Evolutionary conservation across 495 filamentous ascomycete species (phyloP).

Genomic region (Parmelia sp.): DNA sequence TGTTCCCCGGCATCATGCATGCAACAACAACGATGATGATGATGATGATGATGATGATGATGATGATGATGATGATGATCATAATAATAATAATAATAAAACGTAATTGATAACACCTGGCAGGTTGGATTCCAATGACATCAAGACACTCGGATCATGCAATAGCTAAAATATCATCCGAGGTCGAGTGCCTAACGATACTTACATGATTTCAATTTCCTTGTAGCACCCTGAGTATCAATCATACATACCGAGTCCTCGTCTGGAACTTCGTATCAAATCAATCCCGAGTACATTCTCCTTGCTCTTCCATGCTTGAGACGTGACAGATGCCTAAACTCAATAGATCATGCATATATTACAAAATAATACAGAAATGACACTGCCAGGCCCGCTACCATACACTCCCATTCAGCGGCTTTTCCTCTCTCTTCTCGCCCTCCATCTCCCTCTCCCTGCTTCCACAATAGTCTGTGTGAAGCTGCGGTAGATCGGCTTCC

Average conservation of each 20-base stretch:
- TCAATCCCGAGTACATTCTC: no score
- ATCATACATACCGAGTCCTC: no score
- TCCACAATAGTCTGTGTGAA: slow-evolving; percentile 11
- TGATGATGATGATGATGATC: no score
- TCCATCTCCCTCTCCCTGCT: slow-evolving; percentile 8
- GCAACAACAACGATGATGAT: no score
- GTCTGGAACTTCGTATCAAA: no score
- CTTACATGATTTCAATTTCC: no score
- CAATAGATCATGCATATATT: background rate
- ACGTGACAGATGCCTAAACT: background rate
- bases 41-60: no score
- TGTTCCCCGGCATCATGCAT: no score
- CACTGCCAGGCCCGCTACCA: background rate
- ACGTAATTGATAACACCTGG: background rate
- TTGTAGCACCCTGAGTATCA: no score
- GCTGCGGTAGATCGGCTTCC: slow-evolving; percentile 41
- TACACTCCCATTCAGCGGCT: background rate
- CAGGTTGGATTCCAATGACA: slow-evolving; percentile 3
- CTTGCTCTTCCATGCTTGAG: background rate
- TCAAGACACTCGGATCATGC: background rate
- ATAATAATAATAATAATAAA: no score
- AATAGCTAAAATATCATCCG: no score
- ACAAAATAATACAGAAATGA: background rate
- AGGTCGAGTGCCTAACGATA: no score
- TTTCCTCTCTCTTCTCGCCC: slow-evolving; percentile 9